Evolutionary conservation across 208 protist species (phyloP).

Genomic region (Leishmania lainsoni): DNA sequence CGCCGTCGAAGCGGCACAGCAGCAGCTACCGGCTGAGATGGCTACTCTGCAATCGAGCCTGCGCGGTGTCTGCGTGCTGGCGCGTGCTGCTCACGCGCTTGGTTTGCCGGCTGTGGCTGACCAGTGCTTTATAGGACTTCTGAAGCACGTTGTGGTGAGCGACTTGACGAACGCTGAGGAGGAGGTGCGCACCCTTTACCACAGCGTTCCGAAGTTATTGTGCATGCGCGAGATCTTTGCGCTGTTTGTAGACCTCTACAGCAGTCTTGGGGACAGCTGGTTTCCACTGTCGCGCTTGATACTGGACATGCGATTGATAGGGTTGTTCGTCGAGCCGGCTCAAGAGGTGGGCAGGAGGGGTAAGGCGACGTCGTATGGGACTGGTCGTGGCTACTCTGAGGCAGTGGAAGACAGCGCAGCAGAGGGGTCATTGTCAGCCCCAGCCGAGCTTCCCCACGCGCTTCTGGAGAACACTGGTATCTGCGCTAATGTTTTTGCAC

Average conservation of each 20-base stretch:
- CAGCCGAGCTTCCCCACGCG: constrained; percentile 6
- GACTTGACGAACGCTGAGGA: constrained; percentile 33
- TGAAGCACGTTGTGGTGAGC: constrained; percentile 31
- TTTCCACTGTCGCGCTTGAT: constrained; percentile 31
- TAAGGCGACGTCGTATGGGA: background rate
- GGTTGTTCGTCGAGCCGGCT: constrained; percentile 29
- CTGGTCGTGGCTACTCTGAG: background rate
- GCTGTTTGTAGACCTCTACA: constrained; percentile 39
- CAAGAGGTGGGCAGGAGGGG: background rate
- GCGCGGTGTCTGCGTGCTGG: constrained; percentile 35
- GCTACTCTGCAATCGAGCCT: constrained; percentile 35
- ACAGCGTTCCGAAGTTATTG: constrained; percentile 44
- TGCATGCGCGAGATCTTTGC: constrained; percentile 43
- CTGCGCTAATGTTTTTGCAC: constrained; percentile 23
- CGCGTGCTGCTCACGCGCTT: constrained; percentile 25
- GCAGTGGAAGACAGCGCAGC: background rate
- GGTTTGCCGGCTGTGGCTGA: constrained; percentile 32
- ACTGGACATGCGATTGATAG: constrained; percentile 46
- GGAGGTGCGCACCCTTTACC: constrained; percentile 40
- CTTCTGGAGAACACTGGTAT: constrained; percentile 42
- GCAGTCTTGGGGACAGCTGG: constrained; percentile 45
- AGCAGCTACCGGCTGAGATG: constrained; percentile 27
- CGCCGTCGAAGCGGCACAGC: constrained; percentile 31
- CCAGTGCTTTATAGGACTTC: constrained; percentile 37
- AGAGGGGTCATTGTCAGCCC: background rate